These are phyloP conservation scores for Podospora appendiculata DNA, from an alignment of 495 filamentous ascomycete species.

Conservation along the genomic window DNA sequence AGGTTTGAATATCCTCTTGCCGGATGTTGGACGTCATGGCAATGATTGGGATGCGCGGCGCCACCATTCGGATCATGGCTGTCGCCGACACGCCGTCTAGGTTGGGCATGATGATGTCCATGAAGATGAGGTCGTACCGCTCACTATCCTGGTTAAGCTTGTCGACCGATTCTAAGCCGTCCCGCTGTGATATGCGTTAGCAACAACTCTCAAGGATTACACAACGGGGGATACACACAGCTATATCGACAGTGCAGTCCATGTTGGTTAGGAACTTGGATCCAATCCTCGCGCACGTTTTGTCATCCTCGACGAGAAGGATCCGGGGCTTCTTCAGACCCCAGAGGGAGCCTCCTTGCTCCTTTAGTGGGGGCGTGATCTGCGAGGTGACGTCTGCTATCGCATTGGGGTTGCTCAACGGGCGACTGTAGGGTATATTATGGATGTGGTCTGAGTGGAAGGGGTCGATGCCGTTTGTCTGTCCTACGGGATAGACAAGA, in stretches of 20 bases:
- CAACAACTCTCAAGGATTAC: background rate
- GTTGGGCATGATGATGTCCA: constrained; percentile 99
- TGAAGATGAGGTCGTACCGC: constrained; percentile 88
- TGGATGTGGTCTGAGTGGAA: constrained; percentile 90
- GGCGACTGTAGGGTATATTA: constrained; percentile 76
- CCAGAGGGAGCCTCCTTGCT: constrained; percentile 47
- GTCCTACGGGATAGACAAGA: constrained; percentile 83
- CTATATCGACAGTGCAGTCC: constrained; percentile 80
- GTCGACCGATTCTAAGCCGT: constrained; percentile 88
- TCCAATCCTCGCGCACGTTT: constrained; percentile 87
- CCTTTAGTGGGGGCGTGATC: constrained; percentile 20
- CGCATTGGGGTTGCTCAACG: constrained; percentile 28
- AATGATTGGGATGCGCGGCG: constrained; percentile 78
- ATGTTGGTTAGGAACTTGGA: constrained; percentile 89
- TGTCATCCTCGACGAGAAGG: constrained; percentile 91
- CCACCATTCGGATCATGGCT: constrained; percentile 84
- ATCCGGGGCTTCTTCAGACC: constrained; percentile 72
- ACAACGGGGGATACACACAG: constrained; percentile 52
- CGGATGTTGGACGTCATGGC: constrained; percentile 99
- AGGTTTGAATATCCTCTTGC: constrained; percentile 93
- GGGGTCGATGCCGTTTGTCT: constrained; percentile 86
- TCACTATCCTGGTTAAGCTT: constrained; percentile 70
- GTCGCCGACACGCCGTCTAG: constrained; percentile 93
- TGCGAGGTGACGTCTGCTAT: constrained; percentile 18
- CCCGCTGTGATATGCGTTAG: constrained; percentile 20